phyloP scores from a whole-genome alignment of 2,329 filamentous ascomycete species.

The Fusarium nisikadoi region DNA sequence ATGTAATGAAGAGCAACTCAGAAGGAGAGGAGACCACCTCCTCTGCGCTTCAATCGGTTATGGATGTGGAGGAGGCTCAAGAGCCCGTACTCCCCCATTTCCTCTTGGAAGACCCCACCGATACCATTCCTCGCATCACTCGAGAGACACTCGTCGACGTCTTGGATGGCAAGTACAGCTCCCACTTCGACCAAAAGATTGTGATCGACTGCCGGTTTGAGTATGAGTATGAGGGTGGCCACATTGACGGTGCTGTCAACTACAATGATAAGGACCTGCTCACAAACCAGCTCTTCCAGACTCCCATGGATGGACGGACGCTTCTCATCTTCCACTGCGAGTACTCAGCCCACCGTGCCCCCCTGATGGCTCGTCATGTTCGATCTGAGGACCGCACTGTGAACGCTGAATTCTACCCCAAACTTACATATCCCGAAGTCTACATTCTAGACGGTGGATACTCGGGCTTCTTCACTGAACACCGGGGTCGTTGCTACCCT shows the following conservation, averaged over 20 bases:
- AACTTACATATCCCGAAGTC: slow-evolving; percentile 92
- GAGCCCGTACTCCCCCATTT: slow-evolving; percentile 86
- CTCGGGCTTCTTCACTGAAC: slow-evolving; percentile 86
- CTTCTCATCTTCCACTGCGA: slow-evolving; percentile 96
- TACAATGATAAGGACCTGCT: slow-evolving; percentile 96
- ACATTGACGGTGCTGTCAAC: slow-evolving; percentile 93
- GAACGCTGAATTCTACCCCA: slow-evolving; percentile 88
- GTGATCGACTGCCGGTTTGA: slow-evolving; percentile 98
- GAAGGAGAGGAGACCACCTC: slow-evolving; percentile 63
- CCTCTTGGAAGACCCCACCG: slow-evolving; percentile 79
- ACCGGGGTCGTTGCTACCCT: slow-evolving; percentile 85
- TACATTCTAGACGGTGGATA: slow-evolving; percentile 98
- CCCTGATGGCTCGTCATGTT: slow-evolving; percentile 94
- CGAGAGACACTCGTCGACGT: slow-evolving; percentile 86
- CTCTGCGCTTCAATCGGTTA: slow-evolving; percentile 73
- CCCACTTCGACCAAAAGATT: slow-evolving; percentile 81
- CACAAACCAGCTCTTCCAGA: slow-evolving; percentile 79
- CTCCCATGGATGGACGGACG: slow-evolving; percentile 74
- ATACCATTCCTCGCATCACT: slow-evolving; percentile 88
- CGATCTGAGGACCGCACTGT: slow-evolving; percentile 86
- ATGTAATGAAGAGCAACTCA: slow-evolving; percentile 82
- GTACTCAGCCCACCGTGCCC: slow-evolving; percentile 95
- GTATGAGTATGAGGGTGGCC: slow-evolving; percentile 97
- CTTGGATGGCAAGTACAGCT: slow-evolving; percentile 83
- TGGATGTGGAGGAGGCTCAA: slow-evolving; percentile 83